Evolutionary conservation across 225 moss, liverwort and hornwort species (phyloP), one percentile per base, ranked within the genome.

Genomic region (Lunularia cruciata): DNA sequence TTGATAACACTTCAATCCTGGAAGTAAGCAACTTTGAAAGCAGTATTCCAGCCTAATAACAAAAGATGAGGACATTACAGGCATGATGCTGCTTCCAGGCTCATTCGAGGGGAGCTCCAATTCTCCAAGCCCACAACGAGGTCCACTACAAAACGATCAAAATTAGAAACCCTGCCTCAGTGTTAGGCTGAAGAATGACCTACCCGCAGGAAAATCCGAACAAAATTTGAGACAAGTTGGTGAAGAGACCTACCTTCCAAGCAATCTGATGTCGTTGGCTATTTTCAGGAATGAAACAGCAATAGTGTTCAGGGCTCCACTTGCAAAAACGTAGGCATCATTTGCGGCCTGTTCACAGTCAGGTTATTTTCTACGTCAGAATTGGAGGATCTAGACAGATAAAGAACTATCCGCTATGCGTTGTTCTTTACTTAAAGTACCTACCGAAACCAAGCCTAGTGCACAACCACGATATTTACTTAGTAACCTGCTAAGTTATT

Each of bases 61-160:
- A 8, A n/a, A 11, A 40, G 31, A 54, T 1, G 3, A 33, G 57
- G 19, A 34, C 10, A 49, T 45, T 85, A 91, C 91, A 78, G 92
- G 90, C 96, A 96, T 92, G 43, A 96, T 96, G 83, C 92, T 96
- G 81, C 92, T 96, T 69, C 96, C 96, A 71, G 92, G 96, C 75
- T 96, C 92, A 70, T 96, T 96, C 72, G 89, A 88, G 30, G 92
- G 92, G 18, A 92, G 81, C 58, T 90, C 78, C 53, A 96, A 85
- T 73, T 96, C 96, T 63, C 84, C 90, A 65, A 96, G 82, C 57
- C 96, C 90, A 65, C 96, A 96, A 49, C 92, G 90, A 71, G 92
- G 96, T 72, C 96, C 96, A 87, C 92, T 90, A 78, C 73, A 70
- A 31, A 47, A 16, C 13, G n/a, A n/a, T n/a, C n/a, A n/a, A n/a